A percentile compares a stretch with the other conserved stretches of the same genome.
phyloP scores from a whole-genome alignment of 192 early-diverging fungal species.

The Entomortierella lignicola region DNA sequence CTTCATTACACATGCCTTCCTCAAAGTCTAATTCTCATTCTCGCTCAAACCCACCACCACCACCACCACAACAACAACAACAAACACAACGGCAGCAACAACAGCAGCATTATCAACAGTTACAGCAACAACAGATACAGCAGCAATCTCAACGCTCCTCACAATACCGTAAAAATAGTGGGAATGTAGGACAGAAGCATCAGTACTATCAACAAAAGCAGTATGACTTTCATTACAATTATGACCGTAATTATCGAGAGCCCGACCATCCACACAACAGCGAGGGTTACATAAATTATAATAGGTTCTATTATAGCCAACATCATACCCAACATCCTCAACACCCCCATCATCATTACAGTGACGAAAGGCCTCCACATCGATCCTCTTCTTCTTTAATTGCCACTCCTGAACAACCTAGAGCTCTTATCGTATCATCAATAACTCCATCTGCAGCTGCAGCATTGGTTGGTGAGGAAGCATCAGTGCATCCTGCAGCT shows the following conservation, averaged over 20 bases:
- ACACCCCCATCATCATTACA: background rate
- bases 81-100: slow-evolving; percentile 16
- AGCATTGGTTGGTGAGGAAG: background rate
- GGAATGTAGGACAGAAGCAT: slow-evolving; percentile 25
- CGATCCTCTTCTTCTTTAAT: background rate
- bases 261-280: slow-evolving; percentile 12
- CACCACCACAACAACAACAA: slow-evolving; percentile 3
- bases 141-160: slow-evolving; percentile 13
- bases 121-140: slow-evolving; percentile 11
- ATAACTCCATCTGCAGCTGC: background rate
- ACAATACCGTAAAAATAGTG: slow-evolving; percentile 6
- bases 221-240: slow-evolving; percentile 5
- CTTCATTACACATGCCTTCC: background rate
- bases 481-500: background rate
- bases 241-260: slow-evolving; percentile 1
- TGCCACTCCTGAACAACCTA: background rate
- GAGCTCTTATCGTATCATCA: background rate
- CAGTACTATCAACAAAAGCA: slow-evolving; percentile 26
- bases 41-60: background rate
- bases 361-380: background rate
- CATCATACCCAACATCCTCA: background rate
- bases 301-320: background rate
- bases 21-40: background rate
- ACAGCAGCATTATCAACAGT: slow-evolving; percentile 12
- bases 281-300: background rate